Base-by-base conservation (phyloP, 2,329 filamentous ascomycete species). In the Scedosporium apiospermum region DNA sequence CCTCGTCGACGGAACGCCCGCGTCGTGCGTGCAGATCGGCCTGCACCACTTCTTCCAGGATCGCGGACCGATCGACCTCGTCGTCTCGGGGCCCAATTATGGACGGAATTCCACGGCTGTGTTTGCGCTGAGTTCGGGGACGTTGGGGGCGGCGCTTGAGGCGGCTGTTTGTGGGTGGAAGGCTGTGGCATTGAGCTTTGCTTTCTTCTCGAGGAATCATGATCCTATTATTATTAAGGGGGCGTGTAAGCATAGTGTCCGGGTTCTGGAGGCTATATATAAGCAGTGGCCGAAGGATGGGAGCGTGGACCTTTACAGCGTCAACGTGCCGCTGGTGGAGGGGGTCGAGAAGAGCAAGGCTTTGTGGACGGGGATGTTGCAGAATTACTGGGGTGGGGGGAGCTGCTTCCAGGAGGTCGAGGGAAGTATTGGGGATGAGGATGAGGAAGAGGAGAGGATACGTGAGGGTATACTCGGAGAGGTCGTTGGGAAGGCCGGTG, bases 271-370 rank as follows among this genome's bases (percentile, higher is more conserved):
- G 73, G 84, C 91, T 65, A 79, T 99, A 6, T 87, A 83, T 68
- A 80, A 82, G 58, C 88, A 92, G 71, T 96, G 91, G 89, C 84
- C 79, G 0, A 75, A 78, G 41, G 87, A 86, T 60, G 74, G 78
- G 38, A 82, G 81, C 64, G 87, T 90, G 4, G 91, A 96, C 71
- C 76, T 98, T n/a, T 98, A 96, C 74, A 89, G 84, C 58, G 87
- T 98, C 68, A 98, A 98, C 71, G 88, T 98, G 7, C 93, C 95
- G 21, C 78, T 98, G 10, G 82, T 95, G 14, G 87, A 90, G 64
- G 88, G 86, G 6, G 85, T 97, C 1, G 88, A 88, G 67, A 72
- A 77, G 18, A 81, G 82, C 62, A 91, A 90, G 75, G 86, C 93
- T 3, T 70, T 95, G n/a, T 96, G 87, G 77, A 93, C 95, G 2